Percentiles rank a stretch among this genome's conserved stretches.
phyloP scores from a whole-genome alignment of 1,284 basidiomycete species.

The Austroboletus novae-zelandiae region DNA sequence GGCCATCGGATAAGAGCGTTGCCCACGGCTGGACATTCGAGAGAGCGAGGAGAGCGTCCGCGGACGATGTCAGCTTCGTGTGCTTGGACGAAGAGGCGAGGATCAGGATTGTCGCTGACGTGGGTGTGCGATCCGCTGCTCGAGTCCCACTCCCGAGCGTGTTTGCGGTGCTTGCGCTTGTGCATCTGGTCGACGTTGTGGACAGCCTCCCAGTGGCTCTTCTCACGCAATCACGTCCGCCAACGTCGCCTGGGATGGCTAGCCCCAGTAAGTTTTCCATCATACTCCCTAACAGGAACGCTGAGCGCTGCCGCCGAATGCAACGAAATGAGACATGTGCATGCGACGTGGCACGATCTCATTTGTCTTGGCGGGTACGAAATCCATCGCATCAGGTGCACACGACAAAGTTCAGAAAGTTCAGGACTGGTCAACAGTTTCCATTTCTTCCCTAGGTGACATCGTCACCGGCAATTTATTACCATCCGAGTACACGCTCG shows the following conservation, averaged over 20 bases:
- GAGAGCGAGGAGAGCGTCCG: constrained; percentile 42
- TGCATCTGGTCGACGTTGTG: constrained; percentile 11
- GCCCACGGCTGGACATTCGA: constrained; percentile 39
- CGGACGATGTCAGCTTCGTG: constrained; percentile 65
- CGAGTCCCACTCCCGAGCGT: constrained; percentile 13
- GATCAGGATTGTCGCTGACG: constrained; percentile 18
- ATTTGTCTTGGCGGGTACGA: background rate
- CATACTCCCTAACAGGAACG: background rate
- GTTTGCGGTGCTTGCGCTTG: constrained; percentile 27
- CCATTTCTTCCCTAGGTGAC: background rate
- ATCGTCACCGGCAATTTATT: background rate
- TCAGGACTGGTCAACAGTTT: background rate
- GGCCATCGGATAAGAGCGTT: constrained; percentile 48
- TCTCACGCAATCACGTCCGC: background rate
- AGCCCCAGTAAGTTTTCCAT: too few relatives aligned
- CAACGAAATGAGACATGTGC: background rate
- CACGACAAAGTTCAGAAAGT: too few relatives aligned
- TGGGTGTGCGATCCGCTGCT: constrained; percentile 1
- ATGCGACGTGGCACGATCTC: background rate
- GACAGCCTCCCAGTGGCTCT: background rate
- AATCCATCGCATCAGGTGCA: background rate
- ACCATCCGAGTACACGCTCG: background rate
- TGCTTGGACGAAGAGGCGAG: constrained; percentile 54
- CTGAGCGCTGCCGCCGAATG: background rate
- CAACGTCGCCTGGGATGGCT: too few relatives aligned